Conservation (phyloP, 1,139 yeast genomes). For the Wickerhamomyces sp. region DNA sequence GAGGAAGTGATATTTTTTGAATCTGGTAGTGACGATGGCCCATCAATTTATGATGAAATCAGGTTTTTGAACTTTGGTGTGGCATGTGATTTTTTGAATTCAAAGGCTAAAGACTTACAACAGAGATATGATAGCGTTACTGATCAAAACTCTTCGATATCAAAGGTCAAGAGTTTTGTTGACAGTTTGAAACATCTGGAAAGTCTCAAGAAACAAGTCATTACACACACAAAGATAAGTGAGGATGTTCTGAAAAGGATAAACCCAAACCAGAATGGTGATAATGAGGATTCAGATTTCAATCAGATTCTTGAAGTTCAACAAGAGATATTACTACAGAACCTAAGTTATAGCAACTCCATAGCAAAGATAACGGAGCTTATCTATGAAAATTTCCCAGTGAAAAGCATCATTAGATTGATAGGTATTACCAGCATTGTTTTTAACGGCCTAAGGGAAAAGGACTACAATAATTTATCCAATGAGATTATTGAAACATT, state of each 20-base stretch:
- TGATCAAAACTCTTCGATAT: constrained; percentile 54
- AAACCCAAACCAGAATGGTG: constrained; percentile 23
- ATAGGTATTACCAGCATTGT: constrained; percentile 52
- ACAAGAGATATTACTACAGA: constrained; percentile 61
- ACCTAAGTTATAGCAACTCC: constrained; percentile 51
- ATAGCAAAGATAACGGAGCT: constrained; percentile 45
- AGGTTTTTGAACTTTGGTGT: constrained; percentile 71
- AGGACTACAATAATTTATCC: constrained; percentile 48
- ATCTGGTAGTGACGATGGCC: constrained; percentile 10
- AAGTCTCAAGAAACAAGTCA: constrained; percentile 59
- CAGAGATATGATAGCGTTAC: constrained; percentile 55
- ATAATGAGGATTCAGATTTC: constrained; percentile 37
- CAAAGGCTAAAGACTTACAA: constrained; percentile 67
- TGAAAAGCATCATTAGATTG: constrained; percentile 40
- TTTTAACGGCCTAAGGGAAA: constrained; percentile 61
- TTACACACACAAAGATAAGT: constrained; percentile 73
- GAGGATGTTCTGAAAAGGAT: constrained; percentile 60
- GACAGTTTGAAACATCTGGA: constrained; percentile 66
- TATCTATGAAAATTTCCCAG: constrained; percentile 36
- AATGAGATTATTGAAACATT: constrained; percentile 50
- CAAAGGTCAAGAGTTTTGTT: constrained; percentile 70
- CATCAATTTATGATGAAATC: constrained; percentile 8
- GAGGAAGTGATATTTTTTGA: constrained; percentile 23
- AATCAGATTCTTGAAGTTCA: constrained; percentile 63
- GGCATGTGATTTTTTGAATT: constrained; percentile 70